phyloP scores from a whole-genome alignment of 305 asterid genomes.

The Fraxinus xanthoxyloides region DNA sequence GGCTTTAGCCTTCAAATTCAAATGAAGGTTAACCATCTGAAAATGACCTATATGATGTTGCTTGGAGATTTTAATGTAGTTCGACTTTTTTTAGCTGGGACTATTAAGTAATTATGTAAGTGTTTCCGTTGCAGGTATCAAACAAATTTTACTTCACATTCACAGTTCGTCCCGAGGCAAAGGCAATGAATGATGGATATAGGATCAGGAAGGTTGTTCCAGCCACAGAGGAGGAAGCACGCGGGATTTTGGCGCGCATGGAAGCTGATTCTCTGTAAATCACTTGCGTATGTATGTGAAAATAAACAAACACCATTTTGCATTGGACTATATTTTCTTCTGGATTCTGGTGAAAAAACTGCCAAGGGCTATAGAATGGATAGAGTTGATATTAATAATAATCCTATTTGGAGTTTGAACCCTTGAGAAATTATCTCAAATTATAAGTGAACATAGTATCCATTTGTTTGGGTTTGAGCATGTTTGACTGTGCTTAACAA shows the following conservation, averaged over 20 bases:
- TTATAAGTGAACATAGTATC: neutral
- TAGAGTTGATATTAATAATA: neutral
- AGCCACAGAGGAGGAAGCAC: conserved; percentile 93
- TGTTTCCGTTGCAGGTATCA: conserved; percentile 55
- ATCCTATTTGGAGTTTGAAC: neutral
- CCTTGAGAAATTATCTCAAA: neutral
- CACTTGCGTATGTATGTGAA: neutral
- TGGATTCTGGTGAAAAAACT: neutral
- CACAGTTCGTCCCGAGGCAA: conserved; percentile 84
- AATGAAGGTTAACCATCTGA: neutral
- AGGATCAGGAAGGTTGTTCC: conserved; percentile 93
- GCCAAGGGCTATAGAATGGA: neutral
- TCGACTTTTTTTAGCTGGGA: neutral
- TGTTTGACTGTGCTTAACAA: neutral
- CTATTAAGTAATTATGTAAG: neutral
- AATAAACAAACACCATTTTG: neutral
- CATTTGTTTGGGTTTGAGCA: neutral
- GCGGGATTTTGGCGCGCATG: conserved; percentile 69
- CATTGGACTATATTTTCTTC: neutral
- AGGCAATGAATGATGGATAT: conserved; percentile 57
- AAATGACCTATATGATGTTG: neutral
- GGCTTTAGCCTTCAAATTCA: neutral
- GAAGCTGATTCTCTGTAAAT: conserved; percentile 64
- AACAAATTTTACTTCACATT: conserved; percentile 83
- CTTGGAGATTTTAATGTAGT: neutral